Evolutionary conservation across 2,329 filamentous ascomycete species (phyloP), one percentile per base, ranked within the genome.

Genomic region (Cladophialophora carrionii): DNA sequence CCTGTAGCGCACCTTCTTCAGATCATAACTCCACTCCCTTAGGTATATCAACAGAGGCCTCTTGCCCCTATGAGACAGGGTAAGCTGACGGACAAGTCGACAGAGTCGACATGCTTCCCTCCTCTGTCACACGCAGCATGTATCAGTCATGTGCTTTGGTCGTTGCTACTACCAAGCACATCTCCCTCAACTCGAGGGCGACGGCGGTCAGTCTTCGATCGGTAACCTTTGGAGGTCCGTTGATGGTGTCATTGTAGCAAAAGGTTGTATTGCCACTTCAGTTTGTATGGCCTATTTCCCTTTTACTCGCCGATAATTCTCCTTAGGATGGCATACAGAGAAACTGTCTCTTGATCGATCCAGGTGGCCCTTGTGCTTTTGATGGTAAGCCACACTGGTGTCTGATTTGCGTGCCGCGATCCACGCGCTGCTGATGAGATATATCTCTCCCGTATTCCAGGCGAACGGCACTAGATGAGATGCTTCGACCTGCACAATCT

Each of bases 401-500:
- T 37, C 37, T 52, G 12, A 34, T 14, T 29, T 10, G 4, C 22
- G 3, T 14, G 48, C 1, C 22, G 14, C 14, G 31, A 24, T 20
- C n/a, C 43, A 46, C 20, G 31, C 43, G 46, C 32, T n/a, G 41
- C 41, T 22, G 22, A 22, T 51, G 48, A 52, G 22, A 26, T 31
- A n/a, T 32, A 29, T 31, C 41, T 24, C 31, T 49, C 49, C 10
- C 22, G 48, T 10, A 4, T 29, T 24, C 48, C 20, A n/a, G n/a
- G 49, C 10, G 29, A 57, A 22, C 26, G 14, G 4, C 70, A 22
- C 69, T 84, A 89, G 73, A 89, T 89, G 70, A 89, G 85, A 80
- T 89, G 87, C 83, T 89, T 89, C 72, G 87, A 88, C 73, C 85
- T 88, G 58, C 54, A 65, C 2, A 52, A 41, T 43, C 6, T 6